phyloP scores from a whole-genome alignment of 2,329 filamentous ascomycete species.

The Phialophora tarda region DNA sequence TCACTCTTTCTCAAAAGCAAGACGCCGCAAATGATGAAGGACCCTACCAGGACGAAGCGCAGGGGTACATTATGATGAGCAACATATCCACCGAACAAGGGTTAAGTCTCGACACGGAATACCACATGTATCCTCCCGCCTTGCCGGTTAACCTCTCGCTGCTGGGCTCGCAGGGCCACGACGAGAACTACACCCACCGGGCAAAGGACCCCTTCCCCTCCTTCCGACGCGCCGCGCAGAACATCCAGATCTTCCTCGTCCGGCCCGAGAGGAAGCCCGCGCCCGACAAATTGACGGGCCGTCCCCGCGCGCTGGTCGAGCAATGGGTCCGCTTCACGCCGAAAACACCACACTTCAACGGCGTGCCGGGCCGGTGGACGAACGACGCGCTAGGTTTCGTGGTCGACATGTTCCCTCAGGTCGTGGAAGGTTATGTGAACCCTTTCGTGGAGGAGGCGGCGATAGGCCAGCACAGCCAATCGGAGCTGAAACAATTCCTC shows the following conservation, averaged over 20 bases:
- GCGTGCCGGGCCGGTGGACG: constrained; percentile 58
- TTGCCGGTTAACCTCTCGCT: constrained; percentile 42
- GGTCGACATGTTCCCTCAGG: constrained; percentile 71
- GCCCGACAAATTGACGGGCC: constrained; percentile 6
- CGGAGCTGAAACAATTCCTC: constrained; percentile 42
- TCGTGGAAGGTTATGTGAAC: constrained; percentile 61
- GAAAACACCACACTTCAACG: constrained; percentile 47
- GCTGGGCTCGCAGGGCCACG: constrained; percentile 44
- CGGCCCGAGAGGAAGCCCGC: constrained; percentile 44
- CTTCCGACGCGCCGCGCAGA: constrained; percentile 56
- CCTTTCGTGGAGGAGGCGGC: constrained; percentile 36
- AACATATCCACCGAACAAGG: constrained; percentile 67
- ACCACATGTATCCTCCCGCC: constrained; percentile 53
- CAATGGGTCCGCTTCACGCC: constrained; percentile 64
- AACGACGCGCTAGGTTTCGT: constrained; percentile 69
- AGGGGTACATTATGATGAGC: constrained; percentile 68
- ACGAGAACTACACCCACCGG: constrained; percentile 55
- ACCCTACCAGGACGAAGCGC: constrained; percentile 54
- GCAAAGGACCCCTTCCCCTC: constrained; percentile 43
- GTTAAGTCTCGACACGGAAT: constrained; percentile 61
- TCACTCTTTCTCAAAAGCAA: constrained; percentile 57
- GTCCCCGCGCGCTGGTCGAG: constrained; percentile 53
- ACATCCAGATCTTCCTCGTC: constrained; percentile 61
- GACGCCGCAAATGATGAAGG: constrained; percentile 33
- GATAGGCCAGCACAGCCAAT: constrained; percentile 45